Conservation (phyloP, 192 early-diverging fungal species). For the Podila epicladia region DNA sequence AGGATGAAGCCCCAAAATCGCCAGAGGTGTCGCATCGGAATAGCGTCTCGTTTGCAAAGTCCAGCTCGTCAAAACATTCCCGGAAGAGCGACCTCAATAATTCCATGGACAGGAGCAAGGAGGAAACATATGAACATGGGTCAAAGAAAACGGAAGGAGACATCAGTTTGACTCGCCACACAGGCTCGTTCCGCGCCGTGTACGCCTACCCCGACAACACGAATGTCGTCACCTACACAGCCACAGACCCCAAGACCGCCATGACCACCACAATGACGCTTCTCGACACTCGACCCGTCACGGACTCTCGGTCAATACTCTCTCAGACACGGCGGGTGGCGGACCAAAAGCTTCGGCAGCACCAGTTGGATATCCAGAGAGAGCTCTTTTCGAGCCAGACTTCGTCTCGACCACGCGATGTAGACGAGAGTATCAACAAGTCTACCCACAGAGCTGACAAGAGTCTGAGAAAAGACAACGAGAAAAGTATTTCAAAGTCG, state of each 20-base stretch:
- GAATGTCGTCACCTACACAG: conserved; percentile 18
- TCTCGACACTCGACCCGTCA: conserved; percentile 34
- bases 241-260: conserved; percentile 18
- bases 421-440: neutral
- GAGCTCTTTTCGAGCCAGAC: conserved; percentile 8
- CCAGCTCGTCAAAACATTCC: too few relatives aligned
- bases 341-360: conserved; percentile 24
- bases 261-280: conserved; percentile 27
- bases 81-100: too few relatives aligned
- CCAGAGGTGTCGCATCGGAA: too few relatives aligned
- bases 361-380: conserved; percentile 26
- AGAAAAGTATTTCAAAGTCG: neutral
- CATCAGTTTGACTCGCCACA: neutral
- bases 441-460: neutral
- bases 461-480: neutral
- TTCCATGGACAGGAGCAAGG: neutral
- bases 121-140: neutral
- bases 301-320: conserved; percentile 22
- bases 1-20: too few relatives aligned
- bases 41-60: too few relatives aligned
- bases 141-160: neutral
- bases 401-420: neutral
- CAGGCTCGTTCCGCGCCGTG: conserved; percentile 7
- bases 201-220: conserved; percentile 35
- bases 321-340: conserved; percentile 27